Conservation (phyloP, 2,329 filamentous ascomycete species). For the Colletotrichum shisoi region DNA sequence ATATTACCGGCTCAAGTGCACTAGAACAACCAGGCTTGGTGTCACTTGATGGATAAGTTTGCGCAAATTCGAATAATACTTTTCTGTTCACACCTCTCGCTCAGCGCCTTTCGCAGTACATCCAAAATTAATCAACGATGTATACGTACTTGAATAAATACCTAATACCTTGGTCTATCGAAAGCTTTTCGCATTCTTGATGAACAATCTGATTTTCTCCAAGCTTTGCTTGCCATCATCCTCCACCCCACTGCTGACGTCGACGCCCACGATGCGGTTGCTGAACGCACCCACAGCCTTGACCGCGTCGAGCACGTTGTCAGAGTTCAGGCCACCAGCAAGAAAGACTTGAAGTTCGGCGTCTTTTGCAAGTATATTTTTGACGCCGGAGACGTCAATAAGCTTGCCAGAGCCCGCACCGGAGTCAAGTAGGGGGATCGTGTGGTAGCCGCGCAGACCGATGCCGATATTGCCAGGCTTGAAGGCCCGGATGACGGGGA, state of each 20-base stretch:
- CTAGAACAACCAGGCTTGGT: neutral
- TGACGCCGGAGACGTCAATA: conserved; percentile 75
- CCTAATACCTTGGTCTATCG: conserved; percentile 48
- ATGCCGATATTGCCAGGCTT: conserved; percentile 77
- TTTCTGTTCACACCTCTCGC: neutral
- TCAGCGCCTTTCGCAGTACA: neutral
- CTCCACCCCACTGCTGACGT: conserved; percentile 95
- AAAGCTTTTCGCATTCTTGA: conserved; percentile 74
- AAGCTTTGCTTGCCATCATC: conserved; percentile 80
- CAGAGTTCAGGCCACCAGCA: conserved; percentile 82
- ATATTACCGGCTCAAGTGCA: neutral
- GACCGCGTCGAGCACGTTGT: conserved; percentile 77
- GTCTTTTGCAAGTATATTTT: conserved; percentile 70
- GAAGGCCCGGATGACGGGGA: conserved; percentile 89
- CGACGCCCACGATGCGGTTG: conserved; percentile 78
- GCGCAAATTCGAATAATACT: neutral
- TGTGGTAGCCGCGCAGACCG: conserved; percentile 79
- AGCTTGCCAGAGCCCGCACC: conserved; percentile 83
- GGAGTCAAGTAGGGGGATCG: conserved; percentile 84
- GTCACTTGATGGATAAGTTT: too few species aligned
- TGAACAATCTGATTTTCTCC: conserved; percentile 81
- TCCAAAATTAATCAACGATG: neutral
- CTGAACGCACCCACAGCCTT: conserved; percentile 65
- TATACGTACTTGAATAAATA: neutral
- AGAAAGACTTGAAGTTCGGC: conserved; percentile 77